Evolutionary conservation across 2,329 filamentous ascomycete genomes (phyloP).

Genomic region (Xylaria sp.): DNA sequence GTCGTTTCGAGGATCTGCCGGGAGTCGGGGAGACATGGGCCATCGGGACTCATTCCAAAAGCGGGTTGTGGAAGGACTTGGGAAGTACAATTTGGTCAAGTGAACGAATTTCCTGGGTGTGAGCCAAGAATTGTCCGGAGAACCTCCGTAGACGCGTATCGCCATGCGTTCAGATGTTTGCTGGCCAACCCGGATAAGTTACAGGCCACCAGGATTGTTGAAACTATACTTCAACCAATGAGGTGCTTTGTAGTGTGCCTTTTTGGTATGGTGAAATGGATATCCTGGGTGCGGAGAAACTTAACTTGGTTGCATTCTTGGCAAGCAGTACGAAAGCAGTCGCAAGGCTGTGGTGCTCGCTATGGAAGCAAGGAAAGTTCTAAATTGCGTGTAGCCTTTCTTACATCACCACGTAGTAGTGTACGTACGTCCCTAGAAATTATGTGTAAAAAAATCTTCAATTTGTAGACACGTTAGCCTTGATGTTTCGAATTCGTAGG

Average conservation of each 20-base stretch:
- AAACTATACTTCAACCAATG: conserved; percentile 6
- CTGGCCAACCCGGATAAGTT: conserved; percentile 7
- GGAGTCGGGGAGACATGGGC: conserved; percentile 13
- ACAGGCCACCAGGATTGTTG: not conserved
- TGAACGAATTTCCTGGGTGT: conserved; percentile 11
- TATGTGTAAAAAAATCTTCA: not conserved
- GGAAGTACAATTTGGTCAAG: conserved; percentile 9
- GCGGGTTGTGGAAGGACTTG: conserved; percentile 14
- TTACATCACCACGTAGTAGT: not conserved
- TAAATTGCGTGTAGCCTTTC: not conserved
- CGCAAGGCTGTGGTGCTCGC: not conserved
- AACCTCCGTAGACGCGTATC: conserved; percentile 22
- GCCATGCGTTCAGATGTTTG: not conserved
- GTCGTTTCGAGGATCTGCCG: conserved; percentile 14
- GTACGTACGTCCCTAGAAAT: not conserved
- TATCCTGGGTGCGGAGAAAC: conserved; percentile 3
- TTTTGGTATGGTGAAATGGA: not conserved
- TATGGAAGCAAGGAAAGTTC: not conserved
- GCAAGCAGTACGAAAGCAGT: not conserved
- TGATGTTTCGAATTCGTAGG: not conserved
- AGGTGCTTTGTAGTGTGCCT: not conserved
- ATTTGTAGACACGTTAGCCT: not conserved
- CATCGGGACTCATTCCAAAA: conserved; percentile 26
- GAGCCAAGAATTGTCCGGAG: conserved; percentile 22
- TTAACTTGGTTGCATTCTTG: not conserved